Base-by-base conservation (phyloP, 352 stramenopile species). In the Pseudoperonospora humuli region DNA sequence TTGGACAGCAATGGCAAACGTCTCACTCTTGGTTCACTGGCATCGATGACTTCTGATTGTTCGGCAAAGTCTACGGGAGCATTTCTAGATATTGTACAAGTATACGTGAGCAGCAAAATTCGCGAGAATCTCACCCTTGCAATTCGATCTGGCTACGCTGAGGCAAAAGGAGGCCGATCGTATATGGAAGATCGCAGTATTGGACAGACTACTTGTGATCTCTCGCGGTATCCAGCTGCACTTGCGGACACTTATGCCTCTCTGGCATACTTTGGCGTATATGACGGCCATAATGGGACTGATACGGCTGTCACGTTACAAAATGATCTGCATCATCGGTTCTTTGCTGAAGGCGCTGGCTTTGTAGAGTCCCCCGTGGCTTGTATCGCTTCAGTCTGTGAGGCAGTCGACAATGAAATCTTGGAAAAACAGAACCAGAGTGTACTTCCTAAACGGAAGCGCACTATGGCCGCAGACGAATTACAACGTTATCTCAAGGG, bases 41-140 rank as follows among this genome's bases (percentile, higher is more conserved):
- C 46, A 17, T 64, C 50, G 21, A 48, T 70, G 47, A 39, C 57
- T 32, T 67, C 59, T 11, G 26, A 10, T 26, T 34, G 50, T 1
- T 64, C 45, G 14, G 49, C 54, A 2, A 29, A 56, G 34, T 54
- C 59, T 7, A 52, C 56, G 42, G 31, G 45, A 33, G 45, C 45
- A 5, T 4, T 56, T 10, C 6, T 55, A 40, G 61, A 70, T 24
- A 84, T 89, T 39, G 72, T 90, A 0, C 81, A 91, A 50, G 81
- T 88, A 27, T 93, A 93, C 45, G 81, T 93, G 46, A 93, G 81
- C 60, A 91, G 76, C 43, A 91, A 88, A 50, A 86, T 84, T 23
- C 82, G 82, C 9, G 82, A 92, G 55, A 90, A 93, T 33, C 62
- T 88, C 1, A 40, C 45, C 31, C 58, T 92, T 15, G 44, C 68